Conservation (phyloP, 2,329 filamentous ascomycete species). For the Epicoccum sorghinum region DNA sequence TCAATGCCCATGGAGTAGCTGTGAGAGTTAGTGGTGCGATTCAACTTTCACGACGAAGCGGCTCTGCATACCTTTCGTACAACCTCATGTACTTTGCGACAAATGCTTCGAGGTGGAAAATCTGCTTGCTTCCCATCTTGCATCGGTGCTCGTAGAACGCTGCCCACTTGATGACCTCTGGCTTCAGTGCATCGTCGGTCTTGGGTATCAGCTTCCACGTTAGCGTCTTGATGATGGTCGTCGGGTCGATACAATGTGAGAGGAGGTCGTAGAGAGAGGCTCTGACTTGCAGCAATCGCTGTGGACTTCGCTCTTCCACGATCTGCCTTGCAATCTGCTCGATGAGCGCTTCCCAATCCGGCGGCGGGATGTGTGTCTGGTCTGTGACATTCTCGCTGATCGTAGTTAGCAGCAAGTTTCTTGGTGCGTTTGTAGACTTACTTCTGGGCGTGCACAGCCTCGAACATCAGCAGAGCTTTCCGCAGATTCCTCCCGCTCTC, state of each 20-base stretch:
- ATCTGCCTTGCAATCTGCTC: constrained; percentile 90
- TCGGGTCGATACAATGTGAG: constrained; percentile 95
- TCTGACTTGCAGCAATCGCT: constrained; percentile 83
- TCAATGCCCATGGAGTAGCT: constrained; percentile 73
- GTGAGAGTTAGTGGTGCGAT: constrained; percentile 7
- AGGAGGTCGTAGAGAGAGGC: constrained; percentile 96
- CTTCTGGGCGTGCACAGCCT: constrained; percentile 97
- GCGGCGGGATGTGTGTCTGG: constrained; percentile 85
- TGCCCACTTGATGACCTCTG: constrained; percentile 92
- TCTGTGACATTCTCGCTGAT: constrained; percentile 89
- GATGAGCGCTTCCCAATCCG: constrained; percentile 96
- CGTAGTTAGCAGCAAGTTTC: constrained; percentile 15
- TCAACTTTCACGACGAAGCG: not conserved
- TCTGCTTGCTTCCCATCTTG: constrained; percentile 89
- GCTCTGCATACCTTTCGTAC: constrained; percentile 75
- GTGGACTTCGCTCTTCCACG: constrained; percentile 88
- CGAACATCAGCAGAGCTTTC: constrained; percentile 92
- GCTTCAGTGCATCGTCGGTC: constrained; percentile 87
- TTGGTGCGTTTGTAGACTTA: constrained; percentile 54
- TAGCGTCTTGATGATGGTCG: constrained; percentile 90
- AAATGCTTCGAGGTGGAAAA: constrained; percentile 97
- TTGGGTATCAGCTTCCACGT: constrained; percentile 90
- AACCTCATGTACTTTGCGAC: constrained; percentile 99
- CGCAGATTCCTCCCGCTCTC: constrained; percentile 92
- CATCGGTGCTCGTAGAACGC: constrained; percentile 97